These are phyloP conservation scores for Scutellaria minor DNA, from an alignment of 257 asterid species.

Conservation along the genomic window DNA sequence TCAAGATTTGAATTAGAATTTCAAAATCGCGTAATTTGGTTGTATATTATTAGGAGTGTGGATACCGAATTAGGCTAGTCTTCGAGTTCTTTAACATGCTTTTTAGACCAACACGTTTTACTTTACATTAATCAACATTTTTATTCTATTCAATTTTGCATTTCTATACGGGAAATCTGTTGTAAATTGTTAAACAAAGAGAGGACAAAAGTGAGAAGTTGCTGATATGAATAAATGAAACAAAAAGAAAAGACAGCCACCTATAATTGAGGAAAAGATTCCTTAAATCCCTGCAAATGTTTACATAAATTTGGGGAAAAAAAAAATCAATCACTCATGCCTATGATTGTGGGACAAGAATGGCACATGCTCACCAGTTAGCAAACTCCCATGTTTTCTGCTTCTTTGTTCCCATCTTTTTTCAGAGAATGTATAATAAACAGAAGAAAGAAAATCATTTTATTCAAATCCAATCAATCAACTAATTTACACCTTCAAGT, in stretches of 20 bases:
- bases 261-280: conserved; percentile 35
- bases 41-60: neutral
- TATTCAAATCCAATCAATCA: conserved; percentile 27
- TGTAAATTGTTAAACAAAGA: conserved; percentile 1
- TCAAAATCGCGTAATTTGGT: neutral
- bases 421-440: neutral
- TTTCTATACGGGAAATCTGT: neutral
- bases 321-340: conserved; percentile 10
- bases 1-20: neutral
- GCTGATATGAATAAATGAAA: conserved; percentile 10
- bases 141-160: conserved; percentile 15
- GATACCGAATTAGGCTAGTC: too few species aligned
- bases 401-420: neutral
- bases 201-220: conserved; percentile 35
- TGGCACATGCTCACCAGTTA: neutral
- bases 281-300: conserved; percentile 8
- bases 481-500: conserved; percentile 37
- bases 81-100: too few species aligned
- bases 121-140: conserved; percentile 11
- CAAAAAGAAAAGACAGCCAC: neutral
- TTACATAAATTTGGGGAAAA: conserved; percentile 1
- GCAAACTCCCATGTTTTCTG: conserved; percentile 37
- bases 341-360: neutral
- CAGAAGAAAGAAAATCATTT: too few species aligned
- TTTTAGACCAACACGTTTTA: neutral